Conservation (phyloP, 495 filamentous ascomycete genomes). For the Hypoxylon subgilvum region DNA sequence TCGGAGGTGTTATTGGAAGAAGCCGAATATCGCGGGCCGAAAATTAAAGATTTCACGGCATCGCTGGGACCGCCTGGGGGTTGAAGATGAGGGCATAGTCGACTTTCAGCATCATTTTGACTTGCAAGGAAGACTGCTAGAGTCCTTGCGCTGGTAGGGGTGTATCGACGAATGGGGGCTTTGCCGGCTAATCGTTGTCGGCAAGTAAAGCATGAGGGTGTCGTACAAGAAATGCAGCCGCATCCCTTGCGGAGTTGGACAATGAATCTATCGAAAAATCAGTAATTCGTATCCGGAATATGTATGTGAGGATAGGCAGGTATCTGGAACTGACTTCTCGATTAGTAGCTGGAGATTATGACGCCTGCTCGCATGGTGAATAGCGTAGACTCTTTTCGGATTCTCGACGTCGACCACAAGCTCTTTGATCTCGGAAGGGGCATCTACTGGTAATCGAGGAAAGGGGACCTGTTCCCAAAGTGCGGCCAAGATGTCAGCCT, state of each 20-base stretch:
- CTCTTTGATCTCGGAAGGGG: constrained; percentile 57
- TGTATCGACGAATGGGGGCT: constrained; percentile 75
- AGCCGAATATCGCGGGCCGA: constrained; percentile 41
- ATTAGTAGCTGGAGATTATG: constrained; percentile 61
- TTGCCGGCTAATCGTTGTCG: constrained; percentile 67
- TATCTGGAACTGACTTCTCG: constrained; percentile 52
- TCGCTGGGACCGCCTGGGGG: constrained; percentile 47
- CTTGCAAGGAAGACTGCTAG: constrained; percentile 80
- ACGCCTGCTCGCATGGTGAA: constrained; percentile 57
- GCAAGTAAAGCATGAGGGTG: constrained; percentile 80
- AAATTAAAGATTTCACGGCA: constrained; percentile 45
- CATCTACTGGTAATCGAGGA: constrained; percentile 57
- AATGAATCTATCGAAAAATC: constrained; percentile 68
- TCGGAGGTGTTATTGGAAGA: constrained; percentile 30
- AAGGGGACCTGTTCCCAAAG: constrained; percentile 61
- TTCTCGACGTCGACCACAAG: constrained; percentile 58
- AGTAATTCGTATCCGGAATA: constrained; percentile 9
- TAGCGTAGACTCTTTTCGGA: constrained; percentile 57
- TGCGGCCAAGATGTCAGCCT: constrained; percentile 48
- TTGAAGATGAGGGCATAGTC: constrained; percentile 67
- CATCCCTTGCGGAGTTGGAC: constrained; percentile 85
- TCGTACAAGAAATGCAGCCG: constrained; percentile 69
- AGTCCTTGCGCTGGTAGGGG: constrained; percentile 71
- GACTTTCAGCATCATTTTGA: constrained; percentile 75
- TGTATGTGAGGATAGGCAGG: not conserved